These are phyloP conservation scores for Penicillium thymicola DNA, from an alignment of 2,329 filamentous ascomycete species.

Conservation along the genomic window DNA sequence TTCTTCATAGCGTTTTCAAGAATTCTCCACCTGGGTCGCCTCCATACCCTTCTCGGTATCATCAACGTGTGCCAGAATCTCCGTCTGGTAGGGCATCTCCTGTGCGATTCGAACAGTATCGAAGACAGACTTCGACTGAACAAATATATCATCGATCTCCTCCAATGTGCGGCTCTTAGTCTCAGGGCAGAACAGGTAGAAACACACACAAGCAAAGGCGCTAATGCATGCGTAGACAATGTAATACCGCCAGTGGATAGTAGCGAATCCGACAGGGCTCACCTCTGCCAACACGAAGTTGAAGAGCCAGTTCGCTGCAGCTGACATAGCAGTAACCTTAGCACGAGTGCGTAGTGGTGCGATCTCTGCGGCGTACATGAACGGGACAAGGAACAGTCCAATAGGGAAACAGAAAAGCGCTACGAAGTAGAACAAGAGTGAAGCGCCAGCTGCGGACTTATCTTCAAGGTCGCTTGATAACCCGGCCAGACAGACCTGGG, in stretches of 20 bases:
- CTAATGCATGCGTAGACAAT: conserved; percentile 46
- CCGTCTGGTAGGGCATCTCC: conserved; percentile 20
- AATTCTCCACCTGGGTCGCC: conserved; percentile 6
- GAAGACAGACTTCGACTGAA: conserved; percentile 28
- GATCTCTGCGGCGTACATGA: conserved; percentile 59
- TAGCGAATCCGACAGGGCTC: conserved; percentile 37
- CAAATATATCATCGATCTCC: conserved; percentile 39
- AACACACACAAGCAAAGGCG: conserved; percentile 22
- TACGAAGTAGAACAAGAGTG: conserved; percentile 56
- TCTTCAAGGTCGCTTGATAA: conserved; percentile 32
- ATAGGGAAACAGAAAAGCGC: conserved; percentile 61
- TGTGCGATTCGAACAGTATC: conserved; percentile 22
- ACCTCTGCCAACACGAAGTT: conserved; percentile 38
- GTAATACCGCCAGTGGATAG: conserved; percentile 49
- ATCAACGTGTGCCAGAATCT: conserved; percentile 9
- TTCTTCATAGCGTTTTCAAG: neutral
- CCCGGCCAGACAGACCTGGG: conserved; percentile 15
- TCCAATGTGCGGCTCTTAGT: conserved; percentile 38
- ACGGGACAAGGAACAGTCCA: conserved; percentile 58
- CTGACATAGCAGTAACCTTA: conserved; percentile 56
- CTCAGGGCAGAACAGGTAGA: conserved; percentile 41
- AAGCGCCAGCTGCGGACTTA: conserved; percentile 48
- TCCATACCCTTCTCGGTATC: conserved; percentile 7
- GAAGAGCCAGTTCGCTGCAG: conserved; percentile 43
- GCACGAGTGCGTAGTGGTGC: conserved; percentile 43